A percentile compares a stretch with the other conserved stretches of the same genome.
Evolutionary conservation across 1,284 basidiomycete species (phyloP).

Genomic region (Puccinia coronata): DNA sequence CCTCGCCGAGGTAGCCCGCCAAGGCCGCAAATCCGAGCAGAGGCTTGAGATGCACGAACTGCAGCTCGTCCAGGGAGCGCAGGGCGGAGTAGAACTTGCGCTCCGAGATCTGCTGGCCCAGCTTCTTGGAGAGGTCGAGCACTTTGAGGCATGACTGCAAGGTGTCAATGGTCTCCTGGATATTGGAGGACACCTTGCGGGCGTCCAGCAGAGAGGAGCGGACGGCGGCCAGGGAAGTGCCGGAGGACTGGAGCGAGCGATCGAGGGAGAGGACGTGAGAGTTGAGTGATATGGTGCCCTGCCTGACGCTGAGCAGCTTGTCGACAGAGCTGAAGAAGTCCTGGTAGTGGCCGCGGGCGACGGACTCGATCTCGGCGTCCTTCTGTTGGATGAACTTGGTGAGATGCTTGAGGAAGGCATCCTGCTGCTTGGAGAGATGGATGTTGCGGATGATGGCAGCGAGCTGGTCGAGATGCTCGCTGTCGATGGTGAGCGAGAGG

Average conservation of each 20-base stretch:
- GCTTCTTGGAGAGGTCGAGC: constrained; percentile 89
- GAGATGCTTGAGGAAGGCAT: constrained; percentile 82
- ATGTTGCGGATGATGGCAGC: constrained; percentile 64
- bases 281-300: constrained; percentile 64
- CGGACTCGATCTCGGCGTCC: constrained; percentile 91
- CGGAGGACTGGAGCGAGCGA: constrained; percentile 68
- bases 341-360: constrained; percentile 91
- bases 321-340: constrained; percentile 96
- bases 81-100: constrained; percentile 95
- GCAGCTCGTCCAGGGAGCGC: constrained; percentile 88
- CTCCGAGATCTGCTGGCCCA: constrained; percentile 86
- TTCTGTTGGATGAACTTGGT: constrained; percentile 86
- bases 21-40: constrained; percentile 84
- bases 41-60: constrained; percentile 82
- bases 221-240: constrained; percentile 76
- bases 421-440: constrained; percentile 84
- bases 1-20: constrained; percentile 85
- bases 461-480: constrained; percentile 58
- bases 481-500: constrained; percentile 48
- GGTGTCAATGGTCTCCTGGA: constrained; percentile 94
- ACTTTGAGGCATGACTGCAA: constrained; percentile 88
- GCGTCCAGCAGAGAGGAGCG: constrained; percentile 75
- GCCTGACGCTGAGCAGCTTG: constrained; percentile 89
- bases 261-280: constrained; percentile 65
- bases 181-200: constrained; percentile 84